Percentiles rank a stretch among this genome's conserved stretches.
These are phyloP conservation scores for Centaurea solstitialis DNA, from an alignment of 129 eudicot genomes.

Conservation along the genomic window DNA sequence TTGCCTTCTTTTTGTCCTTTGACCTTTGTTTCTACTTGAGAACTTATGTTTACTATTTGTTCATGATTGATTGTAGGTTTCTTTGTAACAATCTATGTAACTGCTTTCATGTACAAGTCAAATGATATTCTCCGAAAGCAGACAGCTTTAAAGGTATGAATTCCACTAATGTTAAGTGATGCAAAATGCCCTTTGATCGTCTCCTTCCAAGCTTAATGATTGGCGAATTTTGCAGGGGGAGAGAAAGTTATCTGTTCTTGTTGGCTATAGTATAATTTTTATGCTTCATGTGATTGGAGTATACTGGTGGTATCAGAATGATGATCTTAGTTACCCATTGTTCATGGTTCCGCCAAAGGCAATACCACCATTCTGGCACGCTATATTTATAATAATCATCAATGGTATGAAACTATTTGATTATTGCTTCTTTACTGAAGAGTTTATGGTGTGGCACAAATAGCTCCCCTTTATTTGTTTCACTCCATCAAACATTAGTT, in stretches of 20 bases:
- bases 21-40: background rate
- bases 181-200: background rate
- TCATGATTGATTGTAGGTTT: conserved; percentile 54
- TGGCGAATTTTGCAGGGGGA: conserved; percentile 61
- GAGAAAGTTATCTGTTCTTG: conserved; percentile 59
- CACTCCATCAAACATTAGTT: background rate
- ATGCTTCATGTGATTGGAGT: conserved; percentile 69
- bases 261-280: conserved; percentile 56
- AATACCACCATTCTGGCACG: conserved; percentile 91
- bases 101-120: conserved; percentile 84
- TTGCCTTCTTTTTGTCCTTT: background rate
- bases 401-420: conserved; percentile 54
- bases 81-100: conserved; percentile 63
- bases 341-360: conserved; percentile 81
- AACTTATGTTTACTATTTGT: conserved; percentile 17
- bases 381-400: conserved; percentile 64
- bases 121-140: conserved; percentile 81
- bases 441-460: conserved; percentile 4
- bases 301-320: conserved; percentile 73
- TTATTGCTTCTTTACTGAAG: background rate
- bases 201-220: background rate
- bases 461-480: background rate
- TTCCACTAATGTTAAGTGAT: background rate
- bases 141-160: conserved; percentile 61
- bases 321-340: conserved; percentile 61